Percentiles rank a stretch among this genome's conserved stretches.
These are phyloP conservation scores for Marasmius sp. DNA, from an alignment of 1,284 basidiomycete genomes.

Conservation along the genomic window DNA sequence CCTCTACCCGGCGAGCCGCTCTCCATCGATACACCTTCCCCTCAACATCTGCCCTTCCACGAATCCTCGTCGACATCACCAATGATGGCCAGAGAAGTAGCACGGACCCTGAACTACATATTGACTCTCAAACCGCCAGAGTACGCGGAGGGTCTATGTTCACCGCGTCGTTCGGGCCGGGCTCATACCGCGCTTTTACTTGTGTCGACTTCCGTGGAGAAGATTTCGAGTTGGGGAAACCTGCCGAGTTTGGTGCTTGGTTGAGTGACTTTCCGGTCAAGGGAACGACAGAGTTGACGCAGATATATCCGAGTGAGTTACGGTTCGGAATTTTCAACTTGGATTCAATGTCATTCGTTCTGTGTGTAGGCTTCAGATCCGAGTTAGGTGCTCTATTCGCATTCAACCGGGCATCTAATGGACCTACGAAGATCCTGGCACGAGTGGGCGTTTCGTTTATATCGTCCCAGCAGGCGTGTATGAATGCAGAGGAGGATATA, in stretches of 20 bases:
- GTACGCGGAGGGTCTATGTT: constrained; percentile 38
- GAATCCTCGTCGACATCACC: constrained; percentile 56
- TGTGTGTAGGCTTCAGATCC: constrained; percentile 19
- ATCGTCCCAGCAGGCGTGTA: constrained; percentile 57
- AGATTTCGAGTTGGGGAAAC: constrained; percentile 45
- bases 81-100: constrained; percentile 57
- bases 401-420: constrained; percentile 39
- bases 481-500: constrained; percentile 62
- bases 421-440: constrained; percentile 45
- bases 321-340: neutral
- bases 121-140: constrained; percentile 46
- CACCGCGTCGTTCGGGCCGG: constrained; percentile 43
- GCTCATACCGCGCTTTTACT: constrained; percentile 54
- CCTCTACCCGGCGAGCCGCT: constrained; percentile 53
- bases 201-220: constrained; percentile 62
- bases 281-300: constrained; percentile 44
- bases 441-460: constrained; percentile 63
- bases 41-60: constrained; percentile 38
- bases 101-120: constrained; percentile 41
- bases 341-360: neutral
- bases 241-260: constrained; percentile 57
- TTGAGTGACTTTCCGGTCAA: constrained; percentile 48
- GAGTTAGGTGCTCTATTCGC: constrained; percentile 55
- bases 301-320: constrained; percentile 45
- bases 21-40: constrained; percentile 57